Evolutionary conservation across 306 rosid genomes (phyloP).

Genomic region (Casuarina glauca): DNA sequence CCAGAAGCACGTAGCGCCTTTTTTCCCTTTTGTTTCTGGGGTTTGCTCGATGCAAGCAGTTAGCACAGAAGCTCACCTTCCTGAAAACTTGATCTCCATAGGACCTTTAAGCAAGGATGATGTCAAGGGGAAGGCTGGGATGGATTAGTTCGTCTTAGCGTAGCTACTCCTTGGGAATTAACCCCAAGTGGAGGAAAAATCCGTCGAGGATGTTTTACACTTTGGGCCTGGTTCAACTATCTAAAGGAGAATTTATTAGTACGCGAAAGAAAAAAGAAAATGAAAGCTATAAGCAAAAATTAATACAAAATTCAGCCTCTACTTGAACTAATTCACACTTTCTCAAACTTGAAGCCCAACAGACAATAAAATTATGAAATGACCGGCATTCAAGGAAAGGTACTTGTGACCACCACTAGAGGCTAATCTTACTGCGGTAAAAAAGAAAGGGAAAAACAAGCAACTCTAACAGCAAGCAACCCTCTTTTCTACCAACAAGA

Average conservation of each 20-base stretch:
- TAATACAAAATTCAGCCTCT: constrained; percentile 59
- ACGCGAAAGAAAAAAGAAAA: constrained; percentile 10
- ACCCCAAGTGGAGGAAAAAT: too few species aligned
- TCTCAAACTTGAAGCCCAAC: constrained; percentile 44
- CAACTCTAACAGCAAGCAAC: constrained; percentile 40
- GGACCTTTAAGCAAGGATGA: too few species aligned
- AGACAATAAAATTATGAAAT: constrained; percentile 35
- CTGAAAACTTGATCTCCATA: too few species aligned
- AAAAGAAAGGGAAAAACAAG: constrained; percentile 18
- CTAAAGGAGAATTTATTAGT: constrained; percentile 28
- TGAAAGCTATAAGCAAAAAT: constrained; percentile 31
- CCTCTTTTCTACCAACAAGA: constrained; percentile 58
- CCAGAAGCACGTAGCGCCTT: too few species aligned
- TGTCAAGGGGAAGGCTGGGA: too few species aligned
- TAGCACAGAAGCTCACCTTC: too few species aligned
- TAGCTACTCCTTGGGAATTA: too few species aligned
- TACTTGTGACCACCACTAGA: constrained; percentile 32
- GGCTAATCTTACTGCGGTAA: constrained; percentile 26
- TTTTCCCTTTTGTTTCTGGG: too few species aligned
- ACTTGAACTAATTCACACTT: constrained; percentile 51
- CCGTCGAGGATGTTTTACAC: too few species aligned
- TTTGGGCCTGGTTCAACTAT: too few species aligned
- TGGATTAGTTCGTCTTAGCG: too few species aligned
- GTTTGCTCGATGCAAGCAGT: too few species aligned
- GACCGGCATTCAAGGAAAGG: constrained; percentile 42